Percentiles rank a stretch among this genome's conserved stretches.
Evolutionary conservation across 148 eudicot species (phyloP).

Genomic region (Arctostaphylos glauca): DNA sequence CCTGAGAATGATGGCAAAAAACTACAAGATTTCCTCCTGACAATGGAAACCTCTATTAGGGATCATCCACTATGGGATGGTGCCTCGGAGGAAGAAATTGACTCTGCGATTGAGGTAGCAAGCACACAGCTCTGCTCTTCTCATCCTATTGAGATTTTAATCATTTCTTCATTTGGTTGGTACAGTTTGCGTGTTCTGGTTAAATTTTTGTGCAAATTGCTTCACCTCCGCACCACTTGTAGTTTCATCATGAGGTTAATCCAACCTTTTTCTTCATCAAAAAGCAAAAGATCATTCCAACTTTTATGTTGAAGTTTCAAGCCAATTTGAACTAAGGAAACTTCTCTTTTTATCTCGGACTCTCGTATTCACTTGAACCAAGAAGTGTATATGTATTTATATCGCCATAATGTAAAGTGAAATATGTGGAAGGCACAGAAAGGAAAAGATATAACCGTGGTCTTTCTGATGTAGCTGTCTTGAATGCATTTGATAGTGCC

Average conservation of each 20-base stretch:
- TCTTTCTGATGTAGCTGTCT: background rate
- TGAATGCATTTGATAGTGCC: background rate
- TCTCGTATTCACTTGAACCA: background rate
- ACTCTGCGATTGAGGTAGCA: constrained; percentile 25
- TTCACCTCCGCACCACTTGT: background rate
- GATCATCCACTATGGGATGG: constrained; percentile 28
- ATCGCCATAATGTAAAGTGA: too few relatives aligned
- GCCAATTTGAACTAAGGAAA: background rate
- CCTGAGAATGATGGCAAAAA: constrained; percentile 26
- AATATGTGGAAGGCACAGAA: background rate
- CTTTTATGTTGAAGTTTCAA: background rate
- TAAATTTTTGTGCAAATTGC: background rate
- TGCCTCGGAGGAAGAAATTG: constrained; percentile 31
- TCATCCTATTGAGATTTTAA: background rate
- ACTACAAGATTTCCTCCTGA: constrained; percentile 29
- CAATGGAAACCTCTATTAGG: constrained; percentile 29
- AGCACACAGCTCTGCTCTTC: background rate
- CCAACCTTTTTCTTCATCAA: background rate
- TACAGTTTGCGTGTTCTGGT: background rate
- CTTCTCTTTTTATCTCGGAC: background rate
- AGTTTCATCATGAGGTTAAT: background rate
- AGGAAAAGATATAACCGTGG: background rate
- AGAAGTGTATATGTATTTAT: too few relatives aligned
- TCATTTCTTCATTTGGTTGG: background rate
- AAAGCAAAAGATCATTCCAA: background rate